These are phyloP conservation scores for Elsinoe fawcettii DNA, from an alignment of 2,329 filamentous ascomycete species.

Conservation along the genomic window DNA sequence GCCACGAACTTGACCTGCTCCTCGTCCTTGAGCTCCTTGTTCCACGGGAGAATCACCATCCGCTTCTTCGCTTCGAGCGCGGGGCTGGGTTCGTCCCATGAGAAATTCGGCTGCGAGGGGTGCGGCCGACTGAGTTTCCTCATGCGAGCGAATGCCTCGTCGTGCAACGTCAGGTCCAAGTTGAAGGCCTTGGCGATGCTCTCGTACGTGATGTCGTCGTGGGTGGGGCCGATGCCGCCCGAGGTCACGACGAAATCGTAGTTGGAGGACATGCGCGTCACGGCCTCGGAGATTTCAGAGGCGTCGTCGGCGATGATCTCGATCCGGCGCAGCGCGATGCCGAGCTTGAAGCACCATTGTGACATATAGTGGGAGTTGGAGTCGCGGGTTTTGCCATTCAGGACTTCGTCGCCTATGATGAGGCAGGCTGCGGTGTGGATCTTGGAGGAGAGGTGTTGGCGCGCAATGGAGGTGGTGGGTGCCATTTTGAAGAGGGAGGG, in stretches of 20 bases:
- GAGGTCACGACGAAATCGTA: conserved; percentile 96
- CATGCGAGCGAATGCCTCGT: conserved; percentile 73
- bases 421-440: conserved; percentile 88
- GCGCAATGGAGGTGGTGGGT: conserved; percentile 40
- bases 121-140: conserved; percentile 68
- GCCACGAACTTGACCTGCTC: conserved; percentile 72
- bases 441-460: conserved; percentile 33
- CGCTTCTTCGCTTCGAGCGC: conserved; percentile 72
- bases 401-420: conserved; percentile 94
- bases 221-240: conserved; percentile 91
- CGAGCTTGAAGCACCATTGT: conserved; percentile 58
- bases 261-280: conserved; percentile 72
- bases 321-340: conserved; percentile 67
- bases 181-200: conserved; percentile 86
- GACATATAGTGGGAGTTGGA: conserved; percentile 59
- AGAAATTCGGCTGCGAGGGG: conserved; percentile 64
- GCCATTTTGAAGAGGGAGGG: conserved; percentile 23
- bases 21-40: conserved; percentile 52
- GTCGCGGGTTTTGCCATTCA: conserved; percentile 77
- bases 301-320: conserved; percentile 95
- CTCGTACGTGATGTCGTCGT: conserved; percentile 96
- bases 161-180: conserved; percentile 67
- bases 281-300: conserved; percentile 79
- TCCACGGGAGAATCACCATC: conserved; percentile 82
- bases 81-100: conserved; percentile 76